Evolutionary conservation across 257 asterid species (phyloP).

Genomic region (Haberlea rhodopensis): DNA sequence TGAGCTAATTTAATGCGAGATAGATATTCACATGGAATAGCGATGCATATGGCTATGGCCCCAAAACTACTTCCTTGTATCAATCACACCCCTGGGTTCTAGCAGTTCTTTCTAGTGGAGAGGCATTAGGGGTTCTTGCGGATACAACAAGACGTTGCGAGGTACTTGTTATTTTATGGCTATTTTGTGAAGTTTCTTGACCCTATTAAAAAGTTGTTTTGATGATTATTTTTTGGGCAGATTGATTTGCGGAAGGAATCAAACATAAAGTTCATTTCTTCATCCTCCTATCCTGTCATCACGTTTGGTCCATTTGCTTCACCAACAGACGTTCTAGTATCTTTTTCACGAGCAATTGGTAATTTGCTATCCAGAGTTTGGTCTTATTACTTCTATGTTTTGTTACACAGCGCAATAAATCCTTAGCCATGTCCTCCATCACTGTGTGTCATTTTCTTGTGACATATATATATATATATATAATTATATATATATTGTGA

Average conservation of each 20-base stretch:
- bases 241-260: slow-evolving; percentile 78
- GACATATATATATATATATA: neutral
- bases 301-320: slow-evolving; percentile 93
- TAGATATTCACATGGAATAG: slow-evolving; percentile 91
- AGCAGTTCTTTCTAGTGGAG: slow-evolving; percentile 84
- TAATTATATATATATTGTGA: neutral
- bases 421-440: neutral
- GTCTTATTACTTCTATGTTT: slow-evolving; percentile 13
- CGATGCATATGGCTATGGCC: slow-evolving; percentile 93
- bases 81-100: slow-evolving; percentile 99
- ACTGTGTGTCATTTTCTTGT: neutral
- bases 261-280: slow-evolving; percentile 54
- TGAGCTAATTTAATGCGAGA: slow-evolving; percentile 17
- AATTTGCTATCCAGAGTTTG: slow-evolving; percentile 27
- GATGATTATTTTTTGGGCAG: slow-evolving; percentile 44
- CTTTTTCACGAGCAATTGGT: slow-evolving; percentile 82
- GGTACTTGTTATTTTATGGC: slow-evolving; percentile 43
- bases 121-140: slow-evolving; percentile 88
- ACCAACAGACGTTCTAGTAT: slow-evolving; percentile 74
- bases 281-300: slow-evolving; percentile 64
- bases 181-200: slow-evolving; percentile 10
- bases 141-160: slow-evolving; percentile 90
- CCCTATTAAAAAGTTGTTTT: slow-evolving; percentile 16
- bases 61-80: slow-evolving; percentile 89
- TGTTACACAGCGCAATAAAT: neutral